Base-by-base conservation (phyloP, 73 alveolate genomes). In the Paramecium sexaurelia region DNA sequence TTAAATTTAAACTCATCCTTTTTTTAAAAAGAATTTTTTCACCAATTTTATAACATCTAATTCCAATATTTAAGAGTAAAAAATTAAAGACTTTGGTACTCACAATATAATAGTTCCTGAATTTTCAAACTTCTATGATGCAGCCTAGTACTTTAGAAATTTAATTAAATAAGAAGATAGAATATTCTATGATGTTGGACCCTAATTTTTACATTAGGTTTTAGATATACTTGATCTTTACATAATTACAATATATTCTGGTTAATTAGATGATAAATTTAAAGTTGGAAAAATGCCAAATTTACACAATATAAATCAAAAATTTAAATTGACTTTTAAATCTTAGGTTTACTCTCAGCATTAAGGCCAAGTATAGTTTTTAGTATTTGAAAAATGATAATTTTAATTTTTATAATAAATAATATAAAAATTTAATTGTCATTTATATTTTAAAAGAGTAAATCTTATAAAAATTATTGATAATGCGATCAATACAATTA, bases 381-480 rank as follows among this genome's bases (percentile, higher is more conserved):
- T 71, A n/a, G 86, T 71, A 2, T 71, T 71, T 71, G 86, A 71
- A 36, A 71, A 71, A 71, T 71, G 86, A 71, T 51, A 5, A 13
- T 51, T 35, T 51, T 3, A 51, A 1, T 51, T 6, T 51, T 5
- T 51, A 17, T 51, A 51, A 2, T 1, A n/a, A 51, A 15, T 51
- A 20, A 19, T n/a, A 51, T 35, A 35, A 35, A 35, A 35, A 4
- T 4, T 35, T 35, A 4, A 4, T 35, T 4, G 2, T 35, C 6
- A 35, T 35, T 35, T 35, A 35, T 35, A 35, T 35, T 35, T n/a
- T n/a, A n/a, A n/a, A n/a, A n/a, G n/a, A n/a, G n/a, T n/a, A n/a
- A n/a, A n/a, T n/a, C n/a, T n/a, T n/a, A n/a, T n/a, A n/a, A n/a
- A n/a, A n/a, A n/a, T n/a, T n/a, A n/a, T 35, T 35, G 41, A 35